Evolutionary conservation across 106 monocot species (phyloP), one percentile per base, ranked within the genome.

Genomic region (Acorus gramineus): DNA sequence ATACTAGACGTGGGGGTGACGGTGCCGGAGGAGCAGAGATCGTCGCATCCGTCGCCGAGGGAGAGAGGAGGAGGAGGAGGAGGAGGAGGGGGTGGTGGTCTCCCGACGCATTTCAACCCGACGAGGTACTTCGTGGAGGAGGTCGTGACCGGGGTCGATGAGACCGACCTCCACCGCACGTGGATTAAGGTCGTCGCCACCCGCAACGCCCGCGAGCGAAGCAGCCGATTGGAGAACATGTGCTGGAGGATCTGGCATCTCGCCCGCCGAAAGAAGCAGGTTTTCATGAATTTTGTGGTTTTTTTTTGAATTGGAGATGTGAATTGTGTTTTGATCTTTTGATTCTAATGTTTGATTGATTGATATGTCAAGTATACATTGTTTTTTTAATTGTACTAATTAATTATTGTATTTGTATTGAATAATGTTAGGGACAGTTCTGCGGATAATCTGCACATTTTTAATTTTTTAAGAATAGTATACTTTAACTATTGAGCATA

Each of bases 211-310:
- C 74, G 74, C 42, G 90, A 95, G 84, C 62, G 94, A 42, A 90
- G 80, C 69, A 66, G 73, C 4, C 59, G 95, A 3, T 78, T 95
- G 28, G 90, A 95, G 82, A 95, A 95, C 75, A 95, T 90, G 90
- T 95, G 95, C 82, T 95, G 95, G 95, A 76, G 95, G 47, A 90
- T 95, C 64, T 95, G 95, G 95, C 84, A 95, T 61, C 90, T 95
- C 59, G 72, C 95, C 47, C 74, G 95, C 48, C 84, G 85, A 90
- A 79, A 95, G 80, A 95, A 81, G 47, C 90, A 90, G 90, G 95
- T 77, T 8, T 53, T 28, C 28, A 28, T 28, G 28, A 28, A 28
- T 28, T 28, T 28, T 28, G 28, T 28, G 28, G 28, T 28, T 28
- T 28, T 28, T 28, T 28, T 28, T 1, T 28, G 28, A 28, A 28